Evolutionary conservation across 345 rosid genomes (phyloP).

Genomic region (Trapa bicornis): DNA sequence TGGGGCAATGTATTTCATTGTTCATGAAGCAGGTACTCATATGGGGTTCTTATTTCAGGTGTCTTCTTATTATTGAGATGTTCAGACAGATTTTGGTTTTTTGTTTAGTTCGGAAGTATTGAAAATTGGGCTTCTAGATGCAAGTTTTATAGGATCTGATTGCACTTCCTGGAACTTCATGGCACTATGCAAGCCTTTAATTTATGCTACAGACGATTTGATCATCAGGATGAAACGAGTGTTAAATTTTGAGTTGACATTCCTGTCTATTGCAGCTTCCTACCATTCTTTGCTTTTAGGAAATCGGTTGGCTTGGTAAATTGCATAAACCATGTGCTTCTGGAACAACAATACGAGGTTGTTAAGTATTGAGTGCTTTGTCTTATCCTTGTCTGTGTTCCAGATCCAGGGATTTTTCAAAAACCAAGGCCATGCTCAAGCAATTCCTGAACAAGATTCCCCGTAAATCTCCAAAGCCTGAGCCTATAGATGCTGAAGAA

Average conservation of each 20-base stretch:
- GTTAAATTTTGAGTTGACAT: too few species aligned
- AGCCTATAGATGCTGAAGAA: conserved; percentile 28
- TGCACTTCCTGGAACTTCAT: background rate
- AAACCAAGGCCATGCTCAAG: conserved; percentile 44
- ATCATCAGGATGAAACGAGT: background rate
- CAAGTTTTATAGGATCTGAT: background rate
- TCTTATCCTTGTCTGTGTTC: background rate
- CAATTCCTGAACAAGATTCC: conserved; percentile 71
- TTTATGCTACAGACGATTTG: background rate
- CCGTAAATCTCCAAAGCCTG: conserved; percentile 42
- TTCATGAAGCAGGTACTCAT: too few species aligned
- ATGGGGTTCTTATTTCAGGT: too few species aligned
- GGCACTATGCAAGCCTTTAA: background rate
- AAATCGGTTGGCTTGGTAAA: background rate
- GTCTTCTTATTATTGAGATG: background rate
- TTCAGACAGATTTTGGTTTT: background rate
- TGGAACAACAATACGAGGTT: background rate
- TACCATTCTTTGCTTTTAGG: too few species aligned
- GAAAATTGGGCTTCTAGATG: background rate
- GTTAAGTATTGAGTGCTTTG: background rate
- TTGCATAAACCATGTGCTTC: background rate
- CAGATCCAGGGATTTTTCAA: conserved; percentile 14
- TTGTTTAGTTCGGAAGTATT: background rate
- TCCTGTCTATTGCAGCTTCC: too few species aligned
- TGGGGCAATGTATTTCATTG: background rate